These are phyloP conservation scores for Fusarium sp. DNA, from an alignment of 2,329 filamentous ascomycete species.

Conservation along the genomic window DNA sequence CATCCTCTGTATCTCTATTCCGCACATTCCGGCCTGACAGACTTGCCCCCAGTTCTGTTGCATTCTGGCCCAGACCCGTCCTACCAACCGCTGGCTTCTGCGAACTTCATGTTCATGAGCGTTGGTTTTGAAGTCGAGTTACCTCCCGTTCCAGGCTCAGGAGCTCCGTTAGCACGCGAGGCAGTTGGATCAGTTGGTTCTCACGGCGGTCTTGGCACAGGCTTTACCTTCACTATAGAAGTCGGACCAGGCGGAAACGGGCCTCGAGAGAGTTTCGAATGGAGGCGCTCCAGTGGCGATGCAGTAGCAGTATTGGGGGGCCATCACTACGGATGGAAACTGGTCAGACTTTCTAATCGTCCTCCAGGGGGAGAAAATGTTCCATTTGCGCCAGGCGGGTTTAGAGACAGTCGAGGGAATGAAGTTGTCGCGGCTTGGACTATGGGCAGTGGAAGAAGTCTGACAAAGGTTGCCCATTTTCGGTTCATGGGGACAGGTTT, in stretches of 20 bases:
- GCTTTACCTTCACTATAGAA: slow-evolving; percentile 40
- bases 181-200: slow-evolving; percentile 16
- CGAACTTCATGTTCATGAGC: slow-evolving; percentile 31
- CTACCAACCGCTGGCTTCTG: slow-evolving; percentile 39
- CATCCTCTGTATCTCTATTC: slow-evolving; percentile 41
- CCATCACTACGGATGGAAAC: slow-evolving; percentile 39
- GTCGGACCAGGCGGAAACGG: slow-evolving; percentile 31
- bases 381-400: slow-evolving; percentile 26
- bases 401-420: slow-evolving; percentile 35
- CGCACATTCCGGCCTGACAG: slow-evolving; percentile 26
- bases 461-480: slow-evolving; percentile 42
- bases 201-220: slow-evolving; percentile 18
- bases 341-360: slow-evolving; percentile 37
- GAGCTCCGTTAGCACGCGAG: slow-evolving; percentile 26
- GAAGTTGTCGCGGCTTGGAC: slow-evolving; percentile 47
- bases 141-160: slow-evolving; percentile 34
- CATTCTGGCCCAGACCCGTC: slow-evolving; percentile 40
- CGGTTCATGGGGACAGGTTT: slow-evolving; percentile 42
- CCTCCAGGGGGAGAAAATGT: slow-evolving; percentile 26
- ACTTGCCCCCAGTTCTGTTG: slow-evolving; percentile 36
- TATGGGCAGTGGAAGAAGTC: slow-evolving; percentile 16
- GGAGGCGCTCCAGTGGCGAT: slow-evolving; percentile 38
- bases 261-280: slow-evolving; percentile 44
- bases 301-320: slow-evolving; percentile 36
- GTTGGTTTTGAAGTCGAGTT: slow-evolving; percentile 39